A percentile compares a stretch with the other conserved stretches of the same genome.
phyloP scores from a whole-genome alignment of 2,329 filamentous ascomycete genomes.

The Xylaria sp. region DNA sequence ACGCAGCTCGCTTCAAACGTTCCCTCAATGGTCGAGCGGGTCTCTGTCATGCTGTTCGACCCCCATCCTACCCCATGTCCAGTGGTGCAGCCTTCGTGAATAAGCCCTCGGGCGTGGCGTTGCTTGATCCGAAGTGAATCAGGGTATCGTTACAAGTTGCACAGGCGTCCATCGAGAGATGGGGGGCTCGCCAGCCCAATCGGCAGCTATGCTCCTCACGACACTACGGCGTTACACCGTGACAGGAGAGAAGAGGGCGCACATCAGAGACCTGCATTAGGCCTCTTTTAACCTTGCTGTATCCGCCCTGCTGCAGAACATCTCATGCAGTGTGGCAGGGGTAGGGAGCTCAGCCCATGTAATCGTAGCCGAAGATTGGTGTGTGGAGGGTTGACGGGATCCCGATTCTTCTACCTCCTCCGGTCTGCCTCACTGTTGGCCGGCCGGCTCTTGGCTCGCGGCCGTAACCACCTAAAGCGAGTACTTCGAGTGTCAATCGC shows the following conservation, averaged over 20 bases:
- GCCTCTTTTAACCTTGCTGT: slow-evolving; percentile 29
- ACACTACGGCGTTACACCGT: slow-evolving; percentile 35
- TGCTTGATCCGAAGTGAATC: slow-evolving; percentile 33
- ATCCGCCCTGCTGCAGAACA: slow-evolving; percentile 29
- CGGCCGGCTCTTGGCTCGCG: slow-evolving; percentile 26
- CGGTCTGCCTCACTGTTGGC: slow-evolving; percentile 26
- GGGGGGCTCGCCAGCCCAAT: slow-evolving; percentile 38
- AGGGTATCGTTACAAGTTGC: slow-evolving; percentile 25
- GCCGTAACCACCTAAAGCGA: slow-evolving; percentile 33
- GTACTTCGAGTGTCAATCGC: slow-evolving; percentile 28
- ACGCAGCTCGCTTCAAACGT: slow-evolving; percentile 19
- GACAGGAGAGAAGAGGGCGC: slow-evolving; percentile 29
- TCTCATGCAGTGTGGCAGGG: slow-evolving; percentile 33
- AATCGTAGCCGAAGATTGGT: slow-evolving; percentile 31
- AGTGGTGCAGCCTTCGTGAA: slow-evolving; percentile 32
- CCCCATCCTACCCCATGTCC: slow-evolving; percentile 37
- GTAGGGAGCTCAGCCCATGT: slow-evolving; percentile 37
- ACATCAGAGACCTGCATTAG: slow-evolving; percentile 40
- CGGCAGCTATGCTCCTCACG: slow-evolving; percentile 38
- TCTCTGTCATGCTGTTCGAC: slow-evolving; percentile 35
- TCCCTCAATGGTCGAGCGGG: slow-evolving; percentile 28
- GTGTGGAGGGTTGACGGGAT: slow-evolving; percentile 32
- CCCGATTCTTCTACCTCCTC: slow-evolving; percentile 34
- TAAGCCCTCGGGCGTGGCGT: slow-evolving; percentile 27
- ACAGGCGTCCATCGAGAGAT: slow-evolving; percentile 26